Base-by-base conservation (phyloP, 768 basidiomycete species). In the Nevesoporus exiguus region DNA sequence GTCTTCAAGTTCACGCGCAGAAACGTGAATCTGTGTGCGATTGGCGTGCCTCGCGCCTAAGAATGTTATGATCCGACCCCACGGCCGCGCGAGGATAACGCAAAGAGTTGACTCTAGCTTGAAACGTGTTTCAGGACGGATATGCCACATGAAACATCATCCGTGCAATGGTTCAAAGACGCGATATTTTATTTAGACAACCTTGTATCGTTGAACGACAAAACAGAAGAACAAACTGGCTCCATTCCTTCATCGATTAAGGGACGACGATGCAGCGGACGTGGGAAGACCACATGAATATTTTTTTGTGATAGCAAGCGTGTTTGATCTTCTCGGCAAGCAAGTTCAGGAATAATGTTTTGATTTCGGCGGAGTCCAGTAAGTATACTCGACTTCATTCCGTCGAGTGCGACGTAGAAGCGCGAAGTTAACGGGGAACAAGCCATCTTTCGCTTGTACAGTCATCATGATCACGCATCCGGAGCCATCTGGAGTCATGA, bases 401-500 rank as follows among this genome's bases (percentile, higher is more conserved):
- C 70, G 47, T 62, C 71, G 52, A 71, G 55, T 1, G 69, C n/a
- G n/a, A n/a, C n/a, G n/a, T n/a, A 39, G 72, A 66, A 0, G 67
- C 57, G 11, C 70, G 70, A 73, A n/a, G 39, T 69, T 43, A 44
- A 71, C 41, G 0, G 65, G 61, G 47, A 71, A 71, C 49, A 66
- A 8, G 25, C 67, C 67, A 11, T 71, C 71, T 22, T 66, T 63
- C 10, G 72, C 58, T 30, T 71, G 70, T 1, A 64, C 71, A 14
- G 70, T 72, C 70, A 71, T 71, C 7, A 70, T 67, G 34, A 71
- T 65, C 7, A 64, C 72, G 9, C 71, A 69, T 0, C 72, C 71
- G 7, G 70, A 59, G 9, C 69, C 69, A 2, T 60, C 40, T 0
- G 69, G 69, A 2, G 57, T 71, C 70, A 71, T 73, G 3, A 65